phyloP scores from a whole-genome alignment of 2,329 filamentous ascomycete species.

The Xylaria sp. region DNA sequence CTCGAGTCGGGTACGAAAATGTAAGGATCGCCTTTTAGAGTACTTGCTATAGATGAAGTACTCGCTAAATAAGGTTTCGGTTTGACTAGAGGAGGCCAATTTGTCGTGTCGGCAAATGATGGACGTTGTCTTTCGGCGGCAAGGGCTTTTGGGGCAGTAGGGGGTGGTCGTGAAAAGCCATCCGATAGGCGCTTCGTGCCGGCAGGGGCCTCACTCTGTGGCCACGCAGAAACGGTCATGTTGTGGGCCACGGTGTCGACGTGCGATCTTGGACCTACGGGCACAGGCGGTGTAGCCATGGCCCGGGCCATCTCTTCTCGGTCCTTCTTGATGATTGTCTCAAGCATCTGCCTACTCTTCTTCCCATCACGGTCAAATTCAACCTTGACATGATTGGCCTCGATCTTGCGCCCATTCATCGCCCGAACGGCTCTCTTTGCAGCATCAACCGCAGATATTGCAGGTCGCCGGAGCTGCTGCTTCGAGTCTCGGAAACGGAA shows the following conservation, averaged over 20 bases:
- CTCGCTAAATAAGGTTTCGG: constrained; percentile 69
- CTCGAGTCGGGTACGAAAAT: constrained; percentile 89
- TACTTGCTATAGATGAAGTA: constrained; percentile 71
- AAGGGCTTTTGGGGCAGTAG: constrained; percentile 88
- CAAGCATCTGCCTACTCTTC: constrained; percentile 81
- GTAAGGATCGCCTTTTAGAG: constrained; percentile 84
- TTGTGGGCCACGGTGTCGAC: constrained; percentile 39
- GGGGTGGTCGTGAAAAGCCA: constrained; percentile 73
- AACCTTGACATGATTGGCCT: constrained; percentile 80
- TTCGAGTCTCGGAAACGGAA: constrained; percentile 86
- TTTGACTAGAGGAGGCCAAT: constrained; percentile 54
- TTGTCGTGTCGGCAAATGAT: constrained; percentile 49
- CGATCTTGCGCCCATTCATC: constrained; percentile 83
- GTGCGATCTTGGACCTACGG: constrained; percentile 49
- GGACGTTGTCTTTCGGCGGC: constrained; percentile 64
- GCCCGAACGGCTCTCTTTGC: constrained; percentile 83
- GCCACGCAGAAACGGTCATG: constrained; percentile 24
- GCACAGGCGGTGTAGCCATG: constrained; percentile 41
- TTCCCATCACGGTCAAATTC: constrained; percentile 90
- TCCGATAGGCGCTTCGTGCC: constrained; percentile 51
- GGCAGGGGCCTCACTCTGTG: constrained; percentile 23
- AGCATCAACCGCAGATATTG: constrained; percentile 78
- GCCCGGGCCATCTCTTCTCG: constrained; percentile 65
- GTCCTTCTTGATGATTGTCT: constrained; percentile 76
- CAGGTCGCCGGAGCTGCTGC: constrained; percentile 60